Base-by-base conservation (phyloP, 331 rosid genomes). In the Arachis monticola region DNA sequence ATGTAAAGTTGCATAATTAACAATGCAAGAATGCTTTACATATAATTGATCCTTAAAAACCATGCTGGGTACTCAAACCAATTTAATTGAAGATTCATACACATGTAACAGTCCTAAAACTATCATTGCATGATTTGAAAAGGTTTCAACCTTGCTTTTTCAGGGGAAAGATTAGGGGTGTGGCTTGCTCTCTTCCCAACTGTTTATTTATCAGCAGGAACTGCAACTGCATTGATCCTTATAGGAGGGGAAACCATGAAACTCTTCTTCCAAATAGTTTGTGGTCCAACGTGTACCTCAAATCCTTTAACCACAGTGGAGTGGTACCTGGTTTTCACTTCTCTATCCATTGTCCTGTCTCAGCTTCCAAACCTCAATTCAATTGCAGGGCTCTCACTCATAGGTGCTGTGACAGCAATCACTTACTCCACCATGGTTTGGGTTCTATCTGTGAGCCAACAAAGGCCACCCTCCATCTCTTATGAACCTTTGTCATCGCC, bases 361-460 rank as follows among this genome's bases (percentile, higher is more conserved):
- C 99, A 94, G 89, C 96, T 94, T 73, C 99, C 99, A 64, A 94
- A 94, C 86, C 97, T 94, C 68, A 95, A 95, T 80, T 95, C 99
- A 22, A 95, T 95, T 10, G 97, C 99, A n/a, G 99, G 99, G 42
- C 97, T 91, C 44, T 91, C 99, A 13, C 88, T 95, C 5, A 84
- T 95, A 7, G 97, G 99, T 11, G 99, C 99, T 44, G 96, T 95
- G 58, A 95, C 99, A 27, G 99, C 99, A 83, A 92, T 95, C 72
- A 95, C 99, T 74, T 95, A 92, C 73, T 86, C 93, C 53, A 90
- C 97, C 77, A 95, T 90, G 99, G 97, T 92, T 2, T 95, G 99
- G 99, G 86, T 95, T 7, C 99, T 95, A 67, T 95, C 99, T 45
- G 97, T 95, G 35, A 90, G 90, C 89, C 91, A 90, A 77, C 83